Evolutionary conservation across 768 basidiomycete species (phyloP).

Genomic region (Lactifluus rugatus): DNA sequence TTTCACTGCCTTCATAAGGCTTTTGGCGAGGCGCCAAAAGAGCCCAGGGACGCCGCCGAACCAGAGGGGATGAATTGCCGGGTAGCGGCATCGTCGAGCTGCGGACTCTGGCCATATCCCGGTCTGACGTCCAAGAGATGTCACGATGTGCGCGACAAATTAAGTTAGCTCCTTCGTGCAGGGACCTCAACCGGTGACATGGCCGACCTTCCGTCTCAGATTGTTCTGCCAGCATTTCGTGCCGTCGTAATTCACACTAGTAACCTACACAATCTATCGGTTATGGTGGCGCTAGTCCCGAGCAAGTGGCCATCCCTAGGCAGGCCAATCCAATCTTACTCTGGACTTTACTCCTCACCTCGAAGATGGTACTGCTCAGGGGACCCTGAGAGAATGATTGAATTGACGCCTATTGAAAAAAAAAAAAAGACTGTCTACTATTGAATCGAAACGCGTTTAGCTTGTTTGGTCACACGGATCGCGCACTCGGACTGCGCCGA

Average conservation of each 20-base stretch:
- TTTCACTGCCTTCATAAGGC: constrained; percentile 19
- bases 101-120: constrained; percentile 13
- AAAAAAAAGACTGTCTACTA: background rate
- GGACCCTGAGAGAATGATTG: constrained; percentile 2
- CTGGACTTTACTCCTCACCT: background rate
- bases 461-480: constrained; percentile 9
- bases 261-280: constrained; percentile 1
- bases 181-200: constrained; percentile 14
- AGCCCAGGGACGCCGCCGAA: constrained; percentile 16
- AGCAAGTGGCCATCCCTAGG: background rate
- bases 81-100: constrained; percentile 16
- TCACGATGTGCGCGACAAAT: constrained; percentile 18
- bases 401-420: constrained; percentile 10
- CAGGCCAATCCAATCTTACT: background rate
- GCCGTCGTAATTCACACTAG: constrained; percentile 7
- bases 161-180: constrained; percentile 17
- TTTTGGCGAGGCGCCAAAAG: constrained; percentile 18
- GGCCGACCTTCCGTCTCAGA: constrained; percentile 8
- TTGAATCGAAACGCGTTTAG: constrained; percentile 8
- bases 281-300: constrained; percentile 11
- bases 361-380: background rate
- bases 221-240: constrained; percentile 3
- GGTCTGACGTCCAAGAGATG: constrained; percentile 10
- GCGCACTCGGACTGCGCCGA: constrained; percentile 10
- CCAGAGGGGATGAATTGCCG: constrained; percentile 14